Percentiles rank a stretch among this genome's conserved stretches.
These are phyloP conservation scores for Rhododendron mucronatum DNA, from an alignment of 148 eudicot genomes.

Conservation along the genomic window DNA sequence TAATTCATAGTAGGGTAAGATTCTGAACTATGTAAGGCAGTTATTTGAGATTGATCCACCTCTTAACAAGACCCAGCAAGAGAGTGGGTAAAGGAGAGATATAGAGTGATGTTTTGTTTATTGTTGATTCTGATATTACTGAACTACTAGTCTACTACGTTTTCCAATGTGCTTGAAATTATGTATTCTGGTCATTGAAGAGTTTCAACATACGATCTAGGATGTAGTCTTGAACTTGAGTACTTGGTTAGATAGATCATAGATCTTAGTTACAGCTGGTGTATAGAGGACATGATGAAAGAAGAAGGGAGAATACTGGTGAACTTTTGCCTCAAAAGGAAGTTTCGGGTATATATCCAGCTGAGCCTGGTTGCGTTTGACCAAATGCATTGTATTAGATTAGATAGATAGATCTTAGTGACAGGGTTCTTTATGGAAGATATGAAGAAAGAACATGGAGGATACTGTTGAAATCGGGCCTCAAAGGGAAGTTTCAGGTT, in stretches of 20 bases:
- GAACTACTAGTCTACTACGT: neutral
- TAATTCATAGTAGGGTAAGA: neutral
- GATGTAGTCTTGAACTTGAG: neutral
- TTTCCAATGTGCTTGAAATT: neutral
- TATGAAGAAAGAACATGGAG: neutral
- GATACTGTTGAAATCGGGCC: neutral
- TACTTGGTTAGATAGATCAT: neutral
- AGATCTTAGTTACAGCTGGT: neutral
- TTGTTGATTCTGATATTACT: neutral
- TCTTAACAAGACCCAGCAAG: neutral
- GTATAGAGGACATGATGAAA: too few species aligned
- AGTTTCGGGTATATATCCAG: neutral
- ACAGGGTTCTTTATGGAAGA: neutral
- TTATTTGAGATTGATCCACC: neutral
- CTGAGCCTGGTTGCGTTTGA: neutral
- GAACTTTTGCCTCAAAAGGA: too few species aligned
- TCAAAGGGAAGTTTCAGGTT: neutral
- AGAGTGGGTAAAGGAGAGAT: neutral
- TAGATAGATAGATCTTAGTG: neutral
- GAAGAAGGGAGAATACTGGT: neutral
- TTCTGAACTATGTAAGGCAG: neutral
- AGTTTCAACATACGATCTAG: neutral
- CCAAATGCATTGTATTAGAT: neutral
- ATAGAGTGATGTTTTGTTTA: too few species aligned
- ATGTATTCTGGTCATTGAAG: neutral